A percentile compares a stretch with the other conserved stretches of the same genome.
These are phyloP conservation scores for Thielaviopsis musarum DNA, from an alignment of 2,329 filamentous ascomycete genomes.

Conservation along the genomic window DNA sequence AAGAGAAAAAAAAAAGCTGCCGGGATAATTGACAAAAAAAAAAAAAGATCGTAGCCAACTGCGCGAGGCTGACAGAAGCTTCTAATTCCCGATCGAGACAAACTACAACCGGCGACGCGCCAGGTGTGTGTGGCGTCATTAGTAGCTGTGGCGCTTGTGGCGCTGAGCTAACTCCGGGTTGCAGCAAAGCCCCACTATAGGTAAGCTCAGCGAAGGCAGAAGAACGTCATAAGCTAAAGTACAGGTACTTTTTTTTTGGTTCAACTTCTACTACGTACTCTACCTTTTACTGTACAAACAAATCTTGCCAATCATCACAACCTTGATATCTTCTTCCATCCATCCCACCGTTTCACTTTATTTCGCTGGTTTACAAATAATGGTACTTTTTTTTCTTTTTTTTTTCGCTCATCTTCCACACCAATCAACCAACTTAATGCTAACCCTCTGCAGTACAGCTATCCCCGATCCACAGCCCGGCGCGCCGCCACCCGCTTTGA, in stretches of 20 bases:
- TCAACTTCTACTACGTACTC: background rate
- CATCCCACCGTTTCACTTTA: no score
- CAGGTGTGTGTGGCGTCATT: background rate
- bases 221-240: slow-evolving; percentile 10
- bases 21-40: background rate
- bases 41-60: background rate
- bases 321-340: background rate
- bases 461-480: slow-evolving; percentile 22
- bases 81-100: slow-evolving; percentile 5
- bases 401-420: background rate
- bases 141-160: background rate
- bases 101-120: slow-evolving; percentile 4
- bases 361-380: background rate
- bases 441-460: slow-evolving; percentile 5
- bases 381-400: background rate
- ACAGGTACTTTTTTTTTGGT: background rate
- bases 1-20: background rate
- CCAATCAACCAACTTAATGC: background rate
- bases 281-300: background rate
- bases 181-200: slow-evolving; percentile 3
- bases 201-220: slow-evolving; percentile 7
- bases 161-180: background rate
- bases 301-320: background rate
- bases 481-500: slow-evolving; percentile 65
- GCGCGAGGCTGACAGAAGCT: slow-evolving; percentile 10